Conservation (phyloP, 768 basidiomycete species). For the Russula vinacea region DNA sequence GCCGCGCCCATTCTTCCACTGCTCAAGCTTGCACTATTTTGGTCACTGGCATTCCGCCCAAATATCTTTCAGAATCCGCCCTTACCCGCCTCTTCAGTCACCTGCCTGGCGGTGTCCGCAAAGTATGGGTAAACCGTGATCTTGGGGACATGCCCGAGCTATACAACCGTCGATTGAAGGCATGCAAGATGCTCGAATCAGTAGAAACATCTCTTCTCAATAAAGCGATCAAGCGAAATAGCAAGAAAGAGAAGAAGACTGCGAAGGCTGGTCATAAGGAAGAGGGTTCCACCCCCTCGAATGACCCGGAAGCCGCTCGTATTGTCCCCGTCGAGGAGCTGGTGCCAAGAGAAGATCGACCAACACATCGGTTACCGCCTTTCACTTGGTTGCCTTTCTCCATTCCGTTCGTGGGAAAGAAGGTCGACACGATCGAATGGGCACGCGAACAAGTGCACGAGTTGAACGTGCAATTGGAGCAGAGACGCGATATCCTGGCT, state of each 20-base stretch:
- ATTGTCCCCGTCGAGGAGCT: constrained; percentile 38
- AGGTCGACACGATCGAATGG: constrained; percentile 97
- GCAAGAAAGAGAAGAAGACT: constrained; percentile 47
- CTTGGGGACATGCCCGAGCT: constrained; percentile 83
- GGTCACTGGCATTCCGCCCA: constrained; percentile 81
- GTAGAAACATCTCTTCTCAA: constrained; percentile 79
- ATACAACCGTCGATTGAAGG: constrained; percentile 70
- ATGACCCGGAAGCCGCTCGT: constrained; percentile 36
- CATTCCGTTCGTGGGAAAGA: constrained; percentile 70
- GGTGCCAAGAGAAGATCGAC: constrained; percentile 71
- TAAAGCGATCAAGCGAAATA: constrained; percentile 66
- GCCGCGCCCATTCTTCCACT: constrained; percentile 65
- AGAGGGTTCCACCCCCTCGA: constrained; percentile 5
- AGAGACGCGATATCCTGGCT: constrained; percentile 34
- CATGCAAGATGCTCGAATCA: constrained; percentile 76
- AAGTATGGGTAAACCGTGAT: constrained; percentile 90
- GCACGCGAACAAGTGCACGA: constrained; percentile 68
- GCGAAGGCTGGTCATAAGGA: constrained; percentile 35
- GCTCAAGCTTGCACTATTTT: constrained; percentile 90
- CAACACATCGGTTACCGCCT: constrained; percentile 65
- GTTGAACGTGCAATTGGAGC: constrained; percentile 31
- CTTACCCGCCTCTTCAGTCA: constrained; percentile 66
- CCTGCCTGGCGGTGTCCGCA: constrained; percentile 86
- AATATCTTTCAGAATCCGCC: constrained; percentile 68
- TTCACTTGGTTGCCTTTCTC: constrained; percentile 52